Conservation (phyloP, 306 rosid species). For the barrel medic (Medicago truncatula) region MtrunA17r5.0-ANR NC_053049.1:46610501-46611000, state of each 20-base stretch:
- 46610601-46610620: not conserved
- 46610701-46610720: constrained; percentile 1
- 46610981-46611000: constrained; percentile 26
- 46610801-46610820: constrained; percentile 72
- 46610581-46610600: not conserved
- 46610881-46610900: constrained; percentile 7
- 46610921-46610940: not conserved
- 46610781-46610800: constrained; percentile 90
- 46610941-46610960: constrained; percentile 18
- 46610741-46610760: constrained; percentile 8
- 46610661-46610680: constrained; percentile 15
- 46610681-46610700: constrained; percentile 25
- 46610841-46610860: constrained; percentile 74
- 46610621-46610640: not conserved
- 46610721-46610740: constrained; percentile 24
- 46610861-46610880: constrained; percentile 60
- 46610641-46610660: not conserved
- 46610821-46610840: constrained; percentile 71
- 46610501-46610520: constrained; percentile 2
- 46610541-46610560: constrained; percentile 4
- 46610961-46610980: constrained; percentile 15
- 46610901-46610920: constrained; percentile 14
- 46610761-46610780: constrained; percentile 25
- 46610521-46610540: constrained; percentile 15
- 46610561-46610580: not conserved